Base-by-base conservation (phyloP, 176 grass and related monocot species). In the Oryza coarctata region DNA sequence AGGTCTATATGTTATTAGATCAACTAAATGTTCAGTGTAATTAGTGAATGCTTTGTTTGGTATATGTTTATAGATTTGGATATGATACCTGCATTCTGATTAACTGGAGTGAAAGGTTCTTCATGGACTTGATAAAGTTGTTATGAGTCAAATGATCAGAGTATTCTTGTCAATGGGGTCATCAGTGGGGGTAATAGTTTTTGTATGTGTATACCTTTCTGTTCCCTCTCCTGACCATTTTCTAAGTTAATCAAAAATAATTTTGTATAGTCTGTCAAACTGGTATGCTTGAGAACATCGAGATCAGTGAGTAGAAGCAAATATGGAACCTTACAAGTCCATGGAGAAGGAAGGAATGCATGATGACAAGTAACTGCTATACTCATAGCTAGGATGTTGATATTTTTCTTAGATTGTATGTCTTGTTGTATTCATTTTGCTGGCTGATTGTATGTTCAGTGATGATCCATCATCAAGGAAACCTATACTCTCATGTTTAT, bases 231-330 rank as follows among this genome's bases (percentile, higher is more conserved):
- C 28, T 74, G 28, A 49, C 14, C 62, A 84, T 86, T 57, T 93
- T 77, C 15, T 87, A 83, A 77, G 72, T 79, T 32, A 7, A 50
- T 9, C 20, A 58, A 39, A 65, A 65, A 80, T 50, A 61, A 85
- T 81, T 85, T 83, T 78, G 26, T 68, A 99, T n/a, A n/a, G 96
- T 11, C 3, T 55, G 49, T 22, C 18, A 95, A 7, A 83, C 65
- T 58, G 93, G 95, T 86, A 88, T 91, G 93, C 96, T 98, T 82
- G 89, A 95, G 88, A 95, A 98, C 87, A 94, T 98, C 33, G 89
- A 95, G 87, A 99, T 95, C 83, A 91, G 88, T 44, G 87, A 99
- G 78, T 93, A 99, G 85, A 99, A 95, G 76, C 84, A 84, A 77
- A 93, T 93, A 85, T 73, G 93, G 90, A 91, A 9, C 80, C 91